Evolutionary conservation across 306 rosid species (phyloP), one percentile per base, ranked within the genome.

Genomic region (Luffa acutangula): DNA sequence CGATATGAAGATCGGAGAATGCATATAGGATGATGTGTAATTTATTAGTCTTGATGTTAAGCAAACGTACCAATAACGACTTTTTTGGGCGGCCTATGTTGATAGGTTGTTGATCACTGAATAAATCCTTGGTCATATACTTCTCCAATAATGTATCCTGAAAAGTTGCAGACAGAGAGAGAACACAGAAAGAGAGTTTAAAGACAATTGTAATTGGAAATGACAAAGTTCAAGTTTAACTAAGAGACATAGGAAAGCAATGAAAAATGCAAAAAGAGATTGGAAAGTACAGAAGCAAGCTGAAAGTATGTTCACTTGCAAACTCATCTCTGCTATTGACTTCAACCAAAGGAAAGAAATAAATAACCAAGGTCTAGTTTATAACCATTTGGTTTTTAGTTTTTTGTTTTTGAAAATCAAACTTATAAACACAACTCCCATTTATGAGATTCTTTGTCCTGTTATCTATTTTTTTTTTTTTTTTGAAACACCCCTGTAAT

Each of bases 101-200:
- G 36, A 83, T 88, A 71, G 77, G 81, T 77, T 86, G 82, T 53
- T 78, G 80, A 17, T 90, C 97, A 70, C 94, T 87, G 86, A 94
- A 92, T 52, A 84, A 21, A 42, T 83, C 91, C 18, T 60, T 89
- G 10, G 85, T 72, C 3, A 59, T 58, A 81, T 87, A 89, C 81
- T 82, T 89, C 90, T 92, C 98, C 85, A 94, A 78, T 25, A 89
- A 71, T 48, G 89, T 96, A 79, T 94, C 98, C 98, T 94, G 85
- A n/a, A 64, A 69, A 80, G 18, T 58, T 17, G 64, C 21, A 71
- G 25, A 31, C n/a, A n/a, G 59, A 66, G 20, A 64, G 45, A 60
- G 45, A 36, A 15, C 72, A 65, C 18, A 36, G 17, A 10, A 1
- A 42, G 14, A 77, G 43, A 77, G 72, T n/a, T 9, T 7, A 31